phyloP scores from a whole-genome alignment of 768 basidiomycete genomes.

The Xanthoconium purpureum region DNA sequence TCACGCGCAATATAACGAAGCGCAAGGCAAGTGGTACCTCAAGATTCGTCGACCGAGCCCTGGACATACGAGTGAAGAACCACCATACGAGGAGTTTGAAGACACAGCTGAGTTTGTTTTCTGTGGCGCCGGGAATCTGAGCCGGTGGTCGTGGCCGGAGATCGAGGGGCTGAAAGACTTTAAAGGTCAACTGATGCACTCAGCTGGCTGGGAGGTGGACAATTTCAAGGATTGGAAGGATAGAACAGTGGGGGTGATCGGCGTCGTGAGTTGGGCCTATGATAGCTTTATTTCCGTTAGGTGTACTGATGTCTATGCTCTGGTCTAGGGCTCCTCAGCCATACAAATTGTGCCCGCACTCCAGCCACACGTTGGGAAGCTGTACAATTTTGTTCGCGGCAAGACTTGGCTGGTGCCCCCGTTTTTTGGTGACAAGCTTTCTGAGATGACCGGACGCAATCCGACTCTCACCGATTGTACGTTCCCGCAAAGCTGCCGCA shows the following conservation, averaged over 20 bases:
- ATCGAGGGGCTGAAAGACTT: constrained; percentile 56
- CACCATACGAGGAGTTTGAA: constrained; percentile 42
- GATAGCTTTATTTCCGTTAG: no score
- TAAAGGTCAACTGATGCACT: constrained; percentile 57
- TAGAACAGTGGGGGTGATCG: constrained; percentile 58
- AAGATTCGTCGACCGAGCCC: constrained; percentile 40
- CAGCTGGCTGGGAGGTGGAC: constrained; percentile 55
- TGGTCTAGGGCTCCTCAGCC: constrained; percentile 54
- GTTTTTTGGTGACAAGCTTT: constrained; percentile 42
- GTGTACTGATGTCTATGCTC: not conserved
- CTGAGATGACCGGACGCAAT: constrained; percentile 38
- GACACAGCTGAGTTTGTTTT: constrained; percentile 58
- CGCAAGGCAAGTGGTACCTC: constrained; percentile 54
- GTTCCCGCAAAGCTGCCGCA: not conserved
- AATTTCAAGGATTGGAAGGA: constrained; percentile 47
- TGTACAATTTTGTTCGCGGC: constrained; percentile 56
- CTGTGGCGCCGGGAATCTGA: constrained; percentile 50
- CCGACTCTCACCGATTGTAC: constrained; percentile 43
- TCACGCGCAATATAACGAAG: constrained; percentile 48
- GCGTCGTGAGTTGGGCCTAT: constrained; percentile 44
- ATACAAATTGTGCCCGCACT: constrained; percentile 59
- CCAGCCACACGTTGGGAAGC: constrained; percentile 47
- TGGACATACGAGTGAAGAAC: constrained; percentile 17
- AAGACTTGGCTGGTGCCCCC: constrained; percentile 55
- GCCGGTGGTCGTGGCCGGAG: constrained; percentile 66